Percentiles rank a stretch among this genome's conserved stretches.
These are phyloP conservation scores for Aspergillus pseudonomiae DNA, from an alignment of 2,329 filamentous ascomycete genomes.

Conservation along the genomic window DNA sequence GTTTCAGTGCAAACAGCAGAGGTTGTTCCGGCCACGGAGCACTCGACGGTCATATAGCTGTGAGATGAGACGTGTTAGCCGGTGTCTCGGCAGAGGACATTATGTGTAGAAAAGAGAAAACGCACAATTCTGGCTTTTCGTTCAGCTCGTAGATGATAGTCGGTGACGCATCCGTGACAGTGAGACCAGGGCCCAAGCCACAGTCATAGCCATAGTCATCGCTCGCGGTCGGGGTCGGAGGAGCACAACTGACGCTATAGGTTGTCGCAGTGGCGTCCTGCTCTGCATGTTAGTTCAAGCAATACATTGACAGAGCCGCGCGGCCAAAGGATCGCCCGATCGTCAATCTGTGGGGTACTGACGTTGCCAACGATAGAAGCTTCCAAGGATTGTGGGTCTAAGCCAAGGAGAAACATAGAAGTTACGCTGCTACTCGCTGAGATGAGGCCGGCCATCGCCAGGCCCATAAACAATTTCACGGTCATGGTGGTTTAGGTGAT, in stretches of 20 bases:
- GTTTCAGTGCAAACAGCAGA: constrained; percentile 22
- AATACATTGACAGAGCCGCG: neutral
- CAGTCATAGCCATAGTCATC: constrained; percentile 22
- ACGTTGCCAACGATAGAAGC: constrained; percentile 31
- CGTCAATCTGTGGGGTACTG: neutral
- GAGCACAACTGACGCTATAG: constrained; percentile 29
- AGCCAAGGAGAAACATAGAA: constrained; percentile 29
- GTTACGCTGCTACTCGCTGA: constrained; percentile 24
- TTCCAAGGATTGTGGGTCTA: constrained; percentile 27
- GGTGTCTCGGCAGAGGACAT: neutral
- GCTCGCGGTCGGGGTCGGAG: constrained; percentile 8
- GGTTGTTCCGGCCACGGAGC: constrained; percentile 22
- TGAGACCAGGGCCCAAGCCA: constrained; percentile 32
- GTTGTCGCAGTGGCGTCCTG: constrained; percentile 30
- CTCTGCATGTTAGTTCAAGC: neutral
- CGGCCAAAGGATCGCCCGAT: neutral
- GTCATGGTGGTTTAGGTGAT: constrained; percentile 11
- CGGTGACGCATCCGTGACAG: constrained; percentile 20
- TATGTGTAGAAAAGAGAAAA: too few species aligned
- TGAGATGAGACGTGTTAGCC: neutral
- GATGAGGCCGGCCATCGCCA: constrained; percentile 23
- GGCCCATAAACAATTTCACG: constrained; percentile 16
- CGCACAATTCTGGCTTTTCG: constrained; percentile 2
- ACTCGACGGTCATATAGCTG: constrained; percentile 20
- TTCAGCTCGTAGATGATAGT: constrained; percentile 16